A percentile compares a stretch with the other conserved stretches of the same genome.
phyloP scores from a whole-genome alignment of 352 stramenopile species.

The Globisporangium perplexum region DNA sequence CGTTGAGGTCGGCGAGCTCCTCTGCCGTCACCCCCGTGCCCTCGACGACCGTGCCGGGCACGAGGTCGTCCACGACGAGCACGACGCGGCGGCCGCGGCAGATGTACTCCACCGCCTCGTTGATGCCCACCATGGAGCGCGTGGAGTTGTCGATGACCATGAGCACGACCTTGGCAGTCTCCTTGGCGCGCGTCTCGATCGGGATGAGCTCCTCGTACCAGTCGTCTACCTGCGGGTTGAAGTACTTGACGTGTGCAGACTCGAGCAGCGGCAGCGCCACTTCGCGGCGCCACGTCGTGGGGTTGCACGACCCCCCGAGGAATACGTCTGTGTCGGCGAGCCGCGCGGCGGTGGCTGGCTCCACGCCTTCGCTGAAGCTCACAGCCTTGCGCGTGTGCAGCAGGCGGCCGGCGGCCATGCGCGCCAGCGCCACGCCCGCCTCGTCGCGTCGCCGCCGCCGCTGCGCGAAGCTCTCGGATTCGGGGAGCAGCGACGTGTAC shows the following conservation, averaged over 20 bases:
- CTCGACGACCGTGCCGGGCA: constrained; percentile 39
- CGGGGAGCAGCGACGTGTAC: constrained; percentile 15
- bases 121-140: constrained; percentile 80
- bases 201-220: constrained; percentile 84
- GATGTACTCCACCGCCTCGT: constrained; percentile 87
- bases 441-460: constrained; percentile 12
- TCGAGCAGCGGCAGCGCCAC: constrained; percentile 74
- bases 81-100: constrained; percentile 62
- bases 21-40: constrained; percentile 37
- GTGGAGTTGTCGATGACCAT: constrained; percentile 83
- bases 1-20: constrained; percentile 81
- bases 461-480: constrained; percentile 10
- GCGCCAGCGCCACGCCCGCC: constrained; percentile 13
- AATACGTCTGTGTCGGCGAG: constrained; percentile 59
- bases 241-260: constrained; percentile 63
- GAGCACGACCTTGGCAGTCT: constrained; percentile 75
- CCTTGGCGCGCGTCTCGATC: constrained; percentile 76
- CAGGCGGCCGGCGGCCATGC: constrained; percentile 7
- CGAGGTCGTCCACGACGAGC: constrained; percentile 79
- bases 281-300: constrained; percentile 83
- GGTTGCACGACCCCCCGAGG: constrained; percentile 84
- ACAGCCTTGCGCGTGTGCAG: constrained; percentile 35
- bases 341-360: constrained; percentile 24
- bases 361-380: constrained; percentile 46
- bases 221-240: constrained; percentile 88